phyloP scores from a whole-genome alignment of 805 yeast genomes.

The Yamadazyma ubonensis region DNA sequence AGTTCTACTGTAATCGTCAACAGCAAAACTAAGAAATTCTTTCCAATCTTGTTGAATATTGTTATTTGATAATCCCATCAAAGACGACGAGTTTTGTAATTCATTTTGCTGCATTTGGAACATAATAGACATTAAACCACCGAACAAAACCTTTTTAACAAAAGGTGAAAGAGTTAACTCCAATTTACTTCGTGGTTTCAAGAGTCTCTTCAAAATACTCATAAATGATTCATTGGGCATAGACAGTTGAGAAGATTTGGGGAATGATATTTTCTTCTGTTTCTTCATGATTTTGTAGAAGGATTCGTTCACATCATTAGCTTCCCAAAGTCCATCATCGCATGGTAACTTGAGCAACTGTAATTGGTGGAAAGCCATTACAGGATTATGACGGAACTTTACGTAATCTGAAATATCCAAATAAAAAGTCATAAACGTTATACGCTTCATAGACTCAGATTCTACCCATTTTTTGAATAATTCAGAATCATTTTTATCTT shows the following conservation, averaged over 20 bases:
- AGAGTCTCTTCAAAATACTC: conserved; percentile 53
- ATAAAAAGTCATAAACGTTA: conserved; percentile 79
- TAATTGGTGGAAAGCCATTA: conserved; percentile 36
- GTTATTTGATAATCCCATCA: conserved; percentile 23
- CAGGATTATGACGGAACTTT: conserved; percentile 70
- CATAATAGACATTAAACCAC: conserved; percentile 28
- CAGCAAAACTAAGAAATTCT: conserved; percentile 64
- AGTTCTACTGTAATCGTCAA: conserved; percentile 48
- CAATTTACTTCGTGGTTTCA: conserved; percentile 29
- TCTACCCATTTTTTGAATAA: conserved; percentile 72
- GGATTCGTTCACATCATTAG: conserved; percentile 37
- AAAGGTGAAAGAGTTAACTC: conserved; percentile 38
- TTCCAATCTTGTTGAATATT: conserved; percentile 57
- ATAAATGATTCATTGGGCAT: conserved; percentile 43
- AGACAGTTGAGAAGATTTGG: conserved; percentile 4
- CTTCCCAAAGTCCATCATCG: conserved; percentile 40
- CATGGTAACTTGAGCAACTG: conserved; percentile 43
- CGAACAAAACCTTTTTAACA: conserved; percentile 55
- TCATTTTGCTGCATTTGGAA: conserved; percentile 31
- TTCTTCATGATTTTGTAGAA: conserved; percentile 38
- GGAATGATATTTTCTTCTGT: conserved; percentile 28
- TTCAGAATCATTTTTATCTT: conserved; percentile 27
- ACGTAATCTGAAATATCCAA: conserved; percentile 78
- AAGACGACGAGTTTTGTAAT: conserved; percentile 45
- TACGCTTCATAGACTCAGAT: conserved; percentile 72